Conservation (phyloP, 1,284 basidiomycete species). For the Schizopora paradoxa region DNA sequence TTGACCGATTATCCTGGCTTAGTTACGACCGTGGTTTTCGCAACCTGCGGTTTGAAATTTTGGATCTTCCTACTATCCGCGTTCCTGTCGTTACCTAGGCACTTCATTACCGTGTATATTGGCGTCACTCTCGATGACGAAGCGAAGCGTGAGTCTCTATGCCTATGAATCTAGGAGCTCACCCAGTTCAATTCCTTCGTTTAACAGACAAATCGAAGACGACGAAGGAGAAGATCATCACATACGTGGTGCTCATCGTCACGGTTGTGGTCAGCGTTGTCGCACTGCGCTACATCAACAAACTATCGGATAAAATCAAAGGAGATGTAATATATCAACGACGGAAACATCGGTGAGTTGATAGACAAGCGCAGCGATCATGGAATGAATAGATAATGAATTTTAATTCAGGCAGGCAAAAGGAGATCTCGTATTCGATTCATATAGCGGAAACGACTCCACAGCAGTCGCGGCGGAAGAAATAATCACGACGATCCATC, state of each 20-base stretch:
- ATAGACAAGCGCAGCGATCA: slow-evolving; percentile 22
- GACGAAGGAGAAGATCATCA: slow-evolving; percentile 20
- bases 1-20: slow-evolving; percentile 10
- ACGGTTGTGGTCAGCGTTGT: slow-evolving; percentile 9
- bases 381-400: too few species aligned
- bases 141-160: slow-evolving; percentile 22
- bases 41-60: slow-evolving; percentile 61
- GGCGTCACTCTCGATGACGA: slow-evolving; percentile 36
- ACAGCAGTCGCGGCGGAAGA: too few species aligned
- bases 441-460: too few species aligned
- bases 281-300: slow-evolving; percentile 17
- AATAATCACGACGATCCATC: too few species aligned
- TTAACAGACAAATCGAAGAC: slow-evolving; percentile 31
- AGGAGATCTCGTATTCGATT: too few species aligned
- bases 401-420: too few species aligned
- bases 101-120: slow-evolving; percentile 54
- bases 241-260: slow-evolving; percentile 10
- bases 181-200: slow-evolving; percentile 18
- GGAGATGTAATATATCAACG: slow-evolving; percentile 12
- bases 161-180: not conserved
- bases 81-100: slow-evolving; percentile 57
- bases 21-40: slow-evolving; percentile 60
- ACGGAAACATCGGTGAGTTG: slow-evolving; percentile 22
- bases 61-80: slow-evolving; percentile 54
- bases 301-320: slow-evolving; percentile 14